phyloP scores from a whole-genome alignment of 768 basidiomycete species.

The Terana coerulea region DNA sequence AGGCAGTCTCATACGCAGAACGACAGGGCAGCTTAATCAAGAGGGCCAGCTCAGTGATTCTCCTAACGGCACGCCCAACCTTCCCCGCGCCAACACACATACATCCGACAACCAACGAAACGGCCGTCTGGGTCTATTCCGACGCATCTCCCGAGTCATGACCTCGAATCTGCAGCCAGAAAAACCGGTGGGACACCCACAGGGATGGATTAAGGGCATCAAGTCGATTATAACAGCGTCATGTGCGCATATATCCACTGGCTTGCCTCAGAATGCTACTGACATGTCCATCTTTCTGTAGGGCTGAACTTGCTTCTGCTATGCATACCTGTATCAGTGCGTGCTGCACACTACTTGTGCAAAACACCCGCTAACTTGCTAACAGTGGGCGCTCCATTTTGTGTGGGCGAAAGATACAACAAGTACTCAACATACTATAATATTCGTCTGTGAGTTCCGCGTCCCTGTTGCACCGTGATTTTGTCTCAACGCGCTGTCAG shows the following conservation, averaged over 20 bases:
- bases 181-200: slow-evolving; percentile 37
- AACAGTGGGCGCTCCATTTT: slow-evolving; percentile 73
- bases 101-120: too few species aligned
- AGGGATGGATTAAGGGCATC: slow-evolving; percentile 43
- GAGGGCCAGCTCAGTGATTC: too few species aligned
- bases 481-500: slow-evolving; percentile 29
- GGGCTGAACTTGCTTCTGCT: slow-evolving; percentile 70
- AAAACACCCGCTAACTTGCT: slow-evolving; percentile 4
- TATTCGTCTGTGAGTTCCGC: slow-evolving; percentile 67
- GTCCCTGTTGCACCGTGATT: background rate
- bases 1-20: too few species aligned
- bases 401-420: slow-evolving; percentile 36
- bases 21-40: too few species aligned
- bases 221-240: slow-evolving; percentile 52
- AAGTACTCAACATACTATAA: slow-evolving; percentile 44
- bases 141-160: background rate
- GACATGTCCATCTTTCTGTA: slow-evolving; percentile 23
- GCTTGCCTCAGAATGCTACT: background rate
- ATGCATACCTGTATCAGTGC: slow-evolving; percentile 69
- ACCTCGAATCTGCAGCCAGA: slow-evolving; percentile 12
- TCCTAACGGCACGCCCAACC: too few species aligned
- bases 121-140: too few species aligned
- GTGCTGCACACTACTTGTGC: slow-evolving; percentile 14
- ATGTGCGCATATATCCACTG: slow-evolving; percentile 38
- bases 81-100: too few species aligned